These are phyloP conservation scores for Mucor racemosus DNA, from an alignment of 371 early-diverging fungal species.

Conservation along the genomic window DNA sequence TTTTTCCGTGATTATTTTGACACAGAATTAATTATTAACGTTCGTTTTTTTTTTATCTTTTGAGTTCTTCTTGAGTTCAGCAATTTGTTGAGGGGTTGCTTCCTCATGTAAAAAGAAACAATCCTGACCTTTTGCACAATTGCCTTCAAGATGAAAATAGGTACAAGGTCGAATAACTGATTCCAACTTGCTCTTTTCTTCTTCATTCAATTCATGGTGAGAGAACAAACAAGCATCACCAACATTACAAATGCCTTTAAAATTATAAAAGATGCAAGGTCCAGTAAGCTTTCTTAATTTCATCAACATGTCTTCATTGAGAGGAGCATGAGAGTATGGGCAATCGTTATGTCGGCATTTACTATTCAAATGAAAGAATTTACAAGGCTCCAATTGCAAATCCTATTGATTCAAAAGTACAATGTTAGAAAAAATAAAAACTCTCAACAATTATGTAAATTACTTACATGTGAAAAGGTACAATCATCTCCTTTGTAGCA, in stretches of 20 bases:
- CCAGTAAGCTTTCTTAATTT: constrained; percentile 32
- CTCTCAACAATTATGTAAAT: too few relatives aligned
- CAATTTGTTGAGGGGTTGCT: constrained; percentile 12
- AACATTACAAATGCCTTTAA: constrained; percentile 43
- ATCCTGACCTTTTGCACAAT: constrained; percentile 26
- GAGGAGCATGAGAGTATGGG: constrained; percentile 39
- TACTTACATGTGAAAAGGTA: constrained; percentile 39
- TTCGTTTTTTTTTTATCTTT: not conserved
- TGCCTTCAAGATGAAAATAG: constrained; percentile 17
- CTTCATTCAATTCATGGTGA: constrained; percentile 18
- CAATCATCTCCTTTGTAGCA: constrained; percentile 34
- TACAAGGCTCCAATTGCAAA: constrained; percentile 41
- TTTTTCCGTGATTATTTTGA: too few relatives aligned
- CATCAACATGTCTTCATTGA: constrained; percentile 10
- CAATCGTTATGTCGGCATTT: constrained; percentile 32
- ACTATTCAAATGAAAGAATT: constrained; percentile 38
- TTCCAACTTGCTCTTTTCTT: constrained; percentile 20
- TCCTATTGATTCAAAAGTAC: constrained; percentile 22
- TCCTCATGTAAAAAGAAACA: constrained; percentile 30
- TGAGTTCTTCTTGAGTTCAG: not conserved
- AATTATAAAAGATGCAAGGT: constrained; percentile 42
- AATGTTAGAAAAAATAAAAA: not conserved
- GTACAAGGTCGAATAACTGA: constrained; percentile 20
- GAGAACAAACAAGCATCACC: constrained; percentile 39
- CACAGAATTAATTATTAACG: too few relatives aligned